Conservation (phyloP, 2,329 filamentous ascomycete species). For the Seiridium cupressi region DNA sequence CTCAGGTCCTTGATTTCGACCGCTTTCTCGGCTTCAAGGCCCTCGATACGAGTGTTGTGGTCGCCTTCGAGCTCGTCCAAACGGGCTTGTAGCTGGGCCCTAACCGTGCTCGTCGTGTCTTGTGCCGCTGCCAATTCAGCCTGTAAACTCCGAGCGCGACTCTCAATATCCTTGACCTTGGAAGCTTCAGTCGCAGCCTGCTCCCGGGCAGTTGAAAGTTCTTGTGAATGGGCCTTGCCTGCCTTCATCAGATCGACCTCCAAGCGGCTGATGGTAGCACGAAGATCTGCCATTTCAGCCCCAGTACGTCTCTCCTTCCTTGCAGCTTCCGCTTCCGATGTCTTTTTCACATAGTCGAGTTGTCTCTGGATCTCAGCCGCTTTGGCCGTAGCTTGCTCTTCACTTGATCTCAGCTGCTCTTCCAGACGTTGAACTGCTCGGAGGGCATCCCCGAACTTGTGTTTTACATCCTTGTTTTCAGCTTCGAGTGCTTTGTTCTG, state of each 20-base stretch:
- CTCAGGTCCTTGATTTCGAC: neutral
- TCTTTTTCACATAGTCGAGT: constrained; percentile 45
- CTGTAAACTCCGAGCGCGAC: constrained; percentile 18
- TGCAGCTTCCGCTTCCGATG: constrained; percentile 34
- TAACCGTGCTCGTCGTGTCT: neutral
- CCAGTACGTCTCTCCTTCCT: constrained; percentile 27
- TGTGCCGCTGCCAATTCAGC: neutral
- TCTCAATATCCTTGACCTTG: neutral
- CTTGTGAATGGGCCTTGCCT: constrained; percentile 58
- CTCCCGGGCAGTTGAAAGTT: constrained; percentile 55
- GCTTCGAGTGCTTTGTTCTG: constrained; percentile 13
- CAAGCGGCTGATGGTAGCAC: constrained; percentile 49
- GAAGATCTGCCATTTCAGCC: constrained; percentile 29
- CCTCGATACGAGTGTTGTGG: neutral
- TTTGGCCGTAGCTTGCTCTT: constrained; percentile 28
- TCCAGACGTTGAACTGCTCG: neutral
- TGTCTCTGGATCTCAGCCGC: constrained; percentile 37
- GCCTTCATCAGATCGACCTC: constrained; percentile 63
- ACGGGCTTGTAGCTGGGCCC: neutral
- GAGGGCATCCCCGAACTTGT: constrained; percentile 18
- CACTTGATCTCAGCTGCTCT: neutral
- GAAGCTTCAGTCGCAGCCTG: constrained; percentile 30
- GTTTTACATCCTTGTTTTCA: constrained; percentile 21
- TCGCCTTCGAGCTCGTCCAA: neutral
- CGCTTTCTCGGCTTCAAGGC: neutral